Percentiles rank a stretch among this genome's conserved stretches.
These are phyloP conservation scores for Fusarium gaditjirri DNA, from an alignment of 2,329 filamentous ascomycete species.

Conservation along the genomic window DNA sequence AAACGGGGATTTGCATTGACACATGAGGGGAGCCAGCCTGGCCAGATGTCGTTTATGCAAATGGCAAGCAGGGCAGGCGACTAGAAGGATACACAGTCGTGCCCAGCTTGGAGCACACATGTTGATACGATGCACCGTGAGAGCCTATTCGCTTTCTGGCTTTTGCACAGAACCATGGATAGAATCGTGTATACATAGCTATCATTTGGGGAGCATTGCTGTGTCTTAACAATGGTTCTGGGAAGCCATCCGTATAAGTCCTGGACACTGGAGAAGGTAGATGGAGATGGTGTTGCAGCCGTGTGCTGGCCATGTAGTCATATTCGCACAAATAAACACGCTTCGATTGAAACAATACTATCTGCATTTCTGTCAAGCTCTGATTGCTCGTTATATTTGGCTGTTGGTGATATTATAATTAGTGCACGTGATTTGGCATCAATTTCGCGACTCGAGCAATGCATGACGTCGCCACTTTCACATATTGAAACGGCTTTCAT, in stretches of 20 bases:
- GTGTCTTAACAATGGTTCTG: slow-evolving; percentile 8
- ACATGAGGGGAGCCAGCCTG: slow-evolving; percentile 12
- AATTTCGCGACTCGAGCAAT: slow-evolving; percentile 46
- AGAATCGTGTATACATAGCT: slow-evolving; percentile 39
- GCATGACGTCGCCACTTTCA: slow-evolving; percentile 37
- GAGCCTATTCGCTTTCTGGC: slow-evolving; percentile 10
- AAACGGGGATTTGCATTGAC: slow-evolving; percentile 21
- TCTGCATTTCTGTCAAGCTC: not conserved
- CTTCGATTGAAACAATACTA: slow-evolving; percentile 10
- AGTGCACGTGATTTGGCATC: slow-evolving; percentile 53
- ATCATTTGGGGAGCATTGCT: slow-evolving; percentile 23
- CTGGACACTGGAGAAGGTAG: slow-evolving; percentile 9
- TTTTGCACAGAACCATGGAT: slow-evolving; percentile 30
- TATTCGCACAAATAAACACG: slow-evolving; percentile 34
- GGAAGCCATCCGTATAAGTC: slow-evolving; percentile 17
- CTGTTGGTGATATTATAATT: not conserved
- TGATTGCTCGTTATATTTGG: not conserved
- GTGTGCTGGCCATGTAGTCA: slow-evolving; percentile 33
- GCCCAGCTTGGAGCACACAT: slow-evolving; percentile 33
- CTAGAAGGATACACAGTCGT: slow-evolving; percentile 31
- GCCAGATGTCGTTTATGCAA: slow-evolving; percentile 11
- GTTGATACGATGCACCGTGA: slow-evolving; percentile 27
- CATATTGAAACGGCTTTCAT: not conserved
- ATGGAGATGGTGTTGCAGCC: slow-evolving; percentile 24
- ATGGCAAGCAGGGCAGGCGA: slow-evolving; percentile 14